A percentile compares a stretch with the other conserved stretches of the same genome.
These are phyloP conservation scores for Serendipita sp. DNA, from an alignment of 768 basidiomycete genomes.

Conservation along the genomic window DNA sequence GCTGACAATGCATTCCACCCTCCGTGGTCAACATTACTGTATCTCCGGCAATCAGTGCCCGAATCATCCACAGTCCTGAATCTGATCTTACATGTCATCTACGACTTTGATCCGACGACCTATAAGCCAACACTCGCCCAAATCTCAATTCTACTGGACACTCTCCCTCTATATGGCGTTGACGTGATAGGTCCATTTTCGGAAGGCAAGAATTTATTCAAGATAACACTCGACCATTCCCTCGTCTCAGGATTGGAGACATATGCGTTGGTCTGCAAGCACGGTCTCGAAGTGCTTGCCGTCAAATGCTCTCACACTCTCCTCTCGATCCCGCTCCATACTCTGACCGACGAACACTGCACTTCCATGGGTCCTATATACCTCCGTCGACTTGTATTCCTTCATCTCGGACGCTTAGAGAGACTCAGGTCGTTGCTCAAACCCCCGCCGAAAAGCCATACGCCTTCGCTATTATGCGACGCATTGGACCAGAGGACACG, in stretches of 20 bases:
- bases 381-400: constrained; percentile 24
- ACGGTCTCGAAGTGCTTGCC: constrained; percentile 57
- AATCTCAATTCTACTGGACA: neutral
- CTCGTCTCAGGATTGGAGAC: constrained; percentile 52
- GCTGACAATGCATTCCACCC: no score
- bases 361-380: constrained; percentile 30
- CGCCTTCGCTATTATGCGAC: constrained; percentile 42
- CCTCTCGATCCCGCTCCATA: constrained; percentile 49
- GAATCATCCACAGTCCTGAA: constrained; percentile 38
- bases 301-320: constrained; percentile 59
- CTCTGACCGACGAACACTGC: constrained; percentile 54
- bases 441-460: constrained; percentile 57
- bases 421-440: constrained; percentile 25
- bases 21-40: neutral
- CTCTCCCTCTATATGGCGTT: constrained; percentile 4
- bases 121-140: constrained; percentile 34
- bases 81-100: constrained; percentile 53
- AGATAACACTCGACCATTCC: constrained; percentile 47
- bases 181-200: neutral
- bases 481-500: neutral
- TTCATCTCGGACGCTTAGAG: constrained; percentile 22
- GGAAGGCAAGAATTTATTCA: constrained; percentile 16
- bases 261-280: constrained; percentile 50
- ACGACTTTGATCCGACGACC: constrained; percentile 56
- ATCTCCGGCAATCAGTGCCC: neutral